These are phyloP conservation scores for Narthecium ossifragum DNA, from an alignment of 106 monocot genomes.

Conservation along the genomic window DNA sequence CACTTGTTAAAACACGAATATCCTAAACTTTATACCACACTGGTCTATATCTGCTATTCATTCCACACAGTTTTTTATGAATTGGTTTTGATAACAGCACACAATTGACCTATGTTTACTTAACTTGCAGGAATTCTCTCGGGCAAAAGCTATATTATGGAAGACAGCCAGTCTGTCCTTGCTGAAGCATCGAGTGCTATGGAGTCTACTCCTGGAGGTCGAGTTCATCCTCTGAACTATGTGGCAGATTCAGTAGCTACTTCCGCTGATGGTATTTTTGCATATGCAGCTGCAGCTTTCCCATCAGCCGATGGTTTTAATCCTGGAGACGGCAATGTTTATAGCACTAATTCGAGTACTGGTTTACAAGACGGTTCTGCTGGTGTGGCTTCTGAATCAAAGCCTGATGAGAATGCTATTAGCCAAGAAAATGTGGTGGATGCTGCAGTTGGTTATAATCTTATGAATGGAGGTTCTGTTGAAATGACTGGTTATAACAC, in stretches of 20 bases:
- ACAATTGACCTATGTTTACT: background rate
- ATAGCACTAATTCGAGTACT: background rate
- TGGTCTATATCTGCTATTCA: too few species aligned
- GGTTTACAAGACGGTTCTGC: slow-evolving; percentile 10
- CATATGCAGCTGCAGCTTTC: slow-evolving; percentile 2
- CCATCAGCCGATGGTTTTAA: slow-evolving; percentile 9
- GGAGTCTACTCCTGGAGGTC: background rate
- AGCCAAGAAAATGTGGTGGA: slow-evolving; percentile 8
- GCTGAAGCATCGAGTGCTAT: too few species aligned
- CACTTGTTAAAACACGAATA: too few species aligned
- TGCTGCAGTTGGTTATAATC: slow-evolving; percentile 22
- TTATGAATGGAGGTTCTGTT: slow-evolving; percentile 33
- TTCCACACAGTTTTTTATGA: too few species aligned
- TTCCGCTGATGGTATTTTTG: slow-evolving; percentile 4
- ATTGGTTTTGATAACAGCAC: too few species aligned
- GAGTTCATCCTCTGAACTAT: slow-evolving; percentile 4
- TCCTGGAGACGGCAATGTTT: slow-evolving; percentile 4
- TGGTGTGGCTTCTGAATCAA: slow-evolving; percentile 5
- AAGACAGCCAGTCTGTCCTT: slow-evolving; percentile 12
- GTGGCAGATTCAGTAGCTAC: background rate
- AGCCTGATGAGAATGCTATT: slow-evolving; percentile 5
- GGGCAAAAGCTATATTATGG: slow-evolving; percentile 13
- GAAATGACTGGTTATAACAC: slow-evolving; percentile 34
- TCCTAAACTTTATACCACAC: too few species aligned
- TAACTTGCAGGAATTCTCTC: background rate